phyloP scores from a whole-genome alignment of 257 asterid species.

The Ballota nigra region DNA sequence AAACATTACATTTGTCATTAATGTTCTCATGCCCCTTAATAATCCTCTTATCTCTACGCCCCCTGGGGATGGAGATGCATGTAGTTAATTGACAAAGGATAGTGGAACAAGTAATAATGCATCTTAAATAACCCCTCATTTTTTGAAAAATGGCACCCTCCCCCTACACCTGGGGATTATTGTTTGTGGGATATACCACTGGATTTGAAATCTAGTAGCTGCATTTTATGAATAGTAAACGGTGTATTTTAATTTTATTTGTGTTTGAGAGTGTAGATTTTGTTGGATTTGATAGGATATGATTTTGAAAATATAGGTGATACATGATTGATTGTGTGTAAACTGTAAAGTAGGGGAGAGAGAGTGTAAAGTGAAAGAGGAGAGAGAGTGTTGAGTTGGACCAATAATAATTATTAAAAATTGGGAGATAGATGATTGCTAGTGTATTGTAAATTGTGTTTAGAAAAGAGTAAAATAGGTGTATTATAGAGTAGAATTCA shows the following conservation, averaged over 20 bases:
- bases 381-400: background rate
- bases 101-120: background rate
- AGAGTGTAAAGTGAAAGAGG: background rate
- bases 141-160: background rate
- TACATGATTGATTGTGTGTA: background rate
- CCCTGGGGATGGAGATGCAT: background rate
- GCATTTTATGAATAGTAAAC: background rate
- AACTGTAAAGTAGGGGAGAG: background rate
- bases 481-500: too few relatives aligned
- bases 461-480: background rate
- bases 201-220: background rate
- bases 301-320: background rate
- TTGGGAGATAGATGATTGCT: background rate
- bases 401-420: too few relatives aligned
- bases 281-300: background rate
- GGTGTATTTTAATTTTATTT: too few relatives aligned
- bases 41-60: background rate
- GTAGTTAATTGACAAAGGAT: background rate
- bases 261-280: background rate
- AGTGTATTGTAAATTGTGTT: background rate
- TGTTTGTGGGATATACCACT: too few relatives aligned
- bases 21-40: background rate
- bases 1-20: slow-evolving; percentile 5
- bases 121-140: background rate
- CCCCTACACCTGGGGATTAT: background rate